Evolutionary conservation across 2,329 filamentous ascomycete species (phyloP), one percentile per base, ranked within the genome.

Genomic region (Clathrospora elynae): DNA sequence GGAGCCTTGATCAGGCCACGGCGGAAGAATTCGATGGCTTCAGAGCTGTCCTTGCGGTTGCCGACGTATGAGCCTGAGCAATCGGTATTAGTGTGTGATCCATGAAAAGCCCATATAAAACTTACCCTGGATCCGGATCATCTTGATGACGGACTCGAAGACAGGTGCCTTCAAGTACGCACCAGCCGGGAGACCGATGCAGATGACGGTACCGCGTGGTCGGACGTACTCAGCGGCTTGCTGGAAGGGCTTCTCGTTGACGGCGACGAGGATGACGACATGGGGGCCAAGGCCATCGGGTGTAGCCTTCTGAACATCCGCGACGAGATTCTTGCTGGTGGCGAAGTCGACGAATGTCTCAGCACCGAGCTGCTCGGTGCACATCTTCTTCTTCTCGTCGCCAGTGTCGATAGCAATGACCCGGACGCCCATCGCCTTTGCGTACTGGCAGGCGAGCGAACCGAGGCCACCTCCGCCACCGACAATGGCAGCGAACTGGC

Each of bases 221-320:
- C 92, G 87, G 51, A 96, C 86, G 73, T 96, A 96, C 72, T 80
- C 85, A 33, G 88, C 84, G 28, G 92, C 92, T 76, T 96, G 91
- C 76, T 96, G 90, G 84, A 96, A 96, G 39, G 92, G 92, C 78
- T 86, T 89, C 80, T 96, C 91, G 60, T 78, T 82, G 37, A 89
- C 90, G 49, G 92, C 91, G 48, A 96, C 83, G 30, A 96, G 79
- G 55, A 96, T 78, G 49, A 92, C 90, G 25, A 90, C 91, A 62
- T 95, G 87, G 4, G 91, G 90, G 37, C 92, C 92, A 11, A 89
- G 80, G 13, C 88, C 88, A 59, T 92, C 90, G 18, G 82, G 74
- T 1, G 89, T 95, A 18, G 85, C 85, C 32, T 83, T 84, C 76
- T 90, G 88, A 53, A 96, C 91, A 55, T 95, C 89, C 57, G 82